A percentile compares a stretch with the other conserved stretches of the same genome.
These are phyloP conservation scores for Sparassis latifolia DNA, from an alignment of 1,284 basidiomycete species.

Conservation along the genomic window DNA sequence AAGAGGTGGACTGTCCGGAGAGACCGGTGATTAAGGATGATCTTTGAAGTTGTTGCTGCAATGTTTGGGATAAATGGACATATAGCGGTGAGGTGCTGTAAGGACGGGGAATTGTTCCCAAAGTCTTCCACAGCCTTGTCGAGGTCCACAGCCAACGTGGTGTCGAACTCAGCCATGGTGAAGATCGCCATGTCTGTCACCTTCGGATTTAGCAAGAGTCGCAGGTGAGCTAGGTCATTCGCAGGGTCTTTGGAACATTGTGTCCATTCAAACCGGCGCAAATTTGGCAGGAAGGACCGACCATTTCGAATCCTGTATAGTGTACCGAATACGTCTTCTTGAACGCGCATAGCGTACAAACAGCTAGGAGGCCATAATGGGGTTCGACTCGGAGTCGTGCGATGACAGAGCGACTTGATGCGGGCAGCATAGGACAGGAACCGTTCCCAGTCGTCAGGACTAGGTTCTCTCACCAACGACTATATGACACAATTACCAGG, in stretches of 20 bases:
- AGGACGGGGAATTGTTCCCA: constrained; percentile 2
- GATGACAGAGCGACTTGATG: constrained; percentile 1
- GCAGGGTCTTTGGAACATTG: constrained; percentile 2
- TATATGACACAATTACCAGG: neutral
- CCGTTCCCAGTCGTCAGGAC: constrained; percentile 8
- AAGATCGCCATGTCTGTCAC: constrained; percentile 5
- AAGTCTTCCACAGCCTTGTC: constrained; percentile 5
- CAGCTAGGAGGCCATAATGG: neutral
- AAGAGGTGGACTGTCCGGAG: constrained; percentile 1
- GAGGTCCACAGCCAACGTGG: constrained; percentile 2
- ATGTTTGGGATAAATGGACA: neutral
- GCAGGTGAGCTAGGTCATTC: constrained; percentile 5
- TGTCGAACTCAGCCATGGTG: neutral
- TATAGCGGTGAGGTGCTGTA: constrained; percentile 6
- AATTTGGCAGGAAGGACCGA: constrained; percentile 10
- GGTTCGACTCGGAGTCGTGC: no score
- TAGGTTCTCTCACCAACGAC: constrained; percentile 1
- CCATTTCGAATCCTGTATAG: constrained; percentile 1
- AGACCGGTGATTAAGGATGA: neutral
- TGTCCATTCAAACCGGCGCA: constrained; percentile 10
- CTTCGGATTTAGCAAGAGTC: constrained; percentile 9
- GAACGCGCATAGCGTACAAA: neutral
- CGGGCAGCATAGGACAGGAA: constrained; percentile 11
- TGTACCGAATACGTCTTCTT: neutral
- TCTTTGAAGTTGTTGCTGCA: neutral